phyloP scores from a whole-genome alignment of 1,139 yeast genomes.

The Citeromyces hawaiiensis region DNA sequence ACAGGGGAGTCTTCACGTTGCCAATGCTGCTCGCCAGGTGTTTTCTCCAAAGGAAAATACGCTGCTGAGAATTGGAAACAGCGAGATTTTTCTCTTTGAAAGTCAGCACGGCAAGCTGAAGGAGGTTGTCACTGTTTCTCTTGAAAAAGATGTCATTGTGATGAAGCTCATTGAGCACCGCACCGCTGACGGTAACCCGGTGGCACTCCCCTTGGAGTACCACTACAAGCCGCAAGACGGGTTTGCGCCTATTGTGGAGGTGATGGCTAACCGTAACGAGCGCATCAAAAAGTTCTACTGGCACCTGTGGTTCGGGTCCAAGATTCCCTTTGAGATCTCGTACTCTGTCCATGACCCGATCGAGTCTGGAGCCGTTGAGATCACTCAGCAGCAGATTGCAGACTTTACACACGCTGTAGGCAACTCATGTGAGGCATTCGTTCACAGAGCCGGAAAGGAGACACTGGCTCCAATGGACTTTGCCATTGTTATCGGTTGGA shows the following conservation, averaged over 20 bases:
- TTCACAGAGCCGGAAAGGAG: constrained; percentile 71
- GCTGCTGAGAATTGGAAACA: constrained; percentile 47
- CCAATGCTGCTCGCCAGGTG: constrained; percentile 69
- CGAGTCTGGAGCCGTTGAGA: constrained; percentile 56
- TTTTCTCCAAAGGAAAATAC: constrained; percentile 62
- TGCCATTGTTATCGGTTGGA: constrained; percentile 98
- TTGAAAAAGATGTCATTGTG: constrained; percentile 42
- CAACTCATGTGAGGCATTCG: constrained; percentile 93
- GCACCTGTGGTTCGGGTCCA: constrained; percentile 88
- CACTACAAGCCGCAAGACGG: constrained; percentile 76
- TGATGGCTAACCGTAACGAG: constrained; percentile 80
- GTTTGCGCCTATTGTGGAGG: constrained; percentile 87
- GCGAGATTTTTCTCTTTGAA: constrained; percentile 49
- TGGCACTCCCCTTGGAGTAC: constrained; percentile 66
- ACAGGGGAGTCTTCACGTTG: constrained; percentile 69
- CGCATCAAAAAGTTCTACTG: constrained; percentile 95
- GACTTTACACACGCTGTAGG: constrained; percentile 97
- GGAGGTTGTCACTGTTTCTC: constrained; percentile 52
- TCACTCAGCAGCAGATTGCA: constrained; percentile 67
- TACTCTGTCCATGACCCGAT: constrained; percentile 51
- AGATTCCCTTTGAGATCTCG: constrained; percentile 39
- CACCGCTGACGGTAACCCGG: constrained; percentile 65
- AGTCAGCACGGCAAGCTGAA: constrained; percentile 66
- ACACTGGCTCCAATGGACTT: constrained; percentile 98
- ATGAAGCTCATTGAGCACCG: constrained; percentile 79